These are phyloP conservation scores for Arthroderma sp. DNA, from an alignment of 2,329 filamentous ascomycete species.

Conservation along the genomic window DNA sequence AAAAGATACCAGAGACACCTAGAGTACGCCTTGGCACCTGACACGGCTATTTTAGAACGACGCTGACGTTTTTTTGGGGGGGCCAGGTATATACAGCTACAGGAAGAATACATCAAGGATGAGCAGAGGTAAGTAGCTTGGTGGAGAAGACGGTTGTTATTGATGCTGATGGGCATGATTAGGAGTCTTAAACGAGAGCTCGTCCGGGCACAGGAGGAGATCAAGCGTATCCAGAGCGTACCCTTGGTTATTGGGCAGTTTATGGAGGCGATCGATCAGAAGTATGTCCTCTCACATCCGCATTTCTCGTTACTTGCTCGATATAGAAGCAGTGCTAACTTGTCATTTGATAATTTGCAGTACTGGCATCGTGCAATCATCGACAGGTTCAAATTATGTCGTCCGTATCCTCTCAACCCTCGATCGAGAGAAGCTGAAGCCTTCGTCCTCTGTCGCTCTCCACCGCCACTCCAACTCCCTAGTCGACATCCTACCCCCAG, in stretches of 20 bases:
- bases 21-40: constrained; percentile 51
- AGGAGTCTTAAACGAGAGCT: constrained; percentile 95
- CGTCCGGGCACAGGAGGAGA: constrained; percentile 94
- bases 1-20: constrained; percentile 95
- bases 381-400: constrained; percentile 96
- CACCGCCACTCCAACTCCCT: constrained; percentile 97
- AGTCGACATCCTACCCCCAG: constrained; percentile 95
- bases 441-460: constrained; percentile 90
- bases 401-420: constrained; percentile 96
- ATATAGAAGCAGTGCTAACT: not conserved
- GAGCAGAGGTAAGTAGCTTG: constrained; percentile 63
- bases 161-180: constrained; percentile 6
- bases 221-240: constrained; percentile 98
- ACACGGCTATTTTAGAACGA: not conserved
- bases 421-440: constrained; percentile 95
- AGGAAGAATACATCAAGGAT: constrained; percentile 99
- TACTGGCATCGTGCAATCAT: constrained; percentile 96
- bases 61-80: not conserved
- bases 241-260: constrained; percentile 97
- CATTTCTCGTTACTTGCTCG: constrained; percentile 13
- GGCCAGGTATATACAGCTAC: constrained; percentile 79
- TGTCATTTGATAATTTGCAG: constrained; percentile 40
- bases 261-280: constrained; percentile 99
- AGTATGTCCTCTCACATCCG: constrained; percentile 46
- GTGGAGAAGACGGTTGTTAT: not conserved